Evolutionary conservation across 306 rosid species (phyloP).

Genomic region (Ormosia emarginata): DNA sequence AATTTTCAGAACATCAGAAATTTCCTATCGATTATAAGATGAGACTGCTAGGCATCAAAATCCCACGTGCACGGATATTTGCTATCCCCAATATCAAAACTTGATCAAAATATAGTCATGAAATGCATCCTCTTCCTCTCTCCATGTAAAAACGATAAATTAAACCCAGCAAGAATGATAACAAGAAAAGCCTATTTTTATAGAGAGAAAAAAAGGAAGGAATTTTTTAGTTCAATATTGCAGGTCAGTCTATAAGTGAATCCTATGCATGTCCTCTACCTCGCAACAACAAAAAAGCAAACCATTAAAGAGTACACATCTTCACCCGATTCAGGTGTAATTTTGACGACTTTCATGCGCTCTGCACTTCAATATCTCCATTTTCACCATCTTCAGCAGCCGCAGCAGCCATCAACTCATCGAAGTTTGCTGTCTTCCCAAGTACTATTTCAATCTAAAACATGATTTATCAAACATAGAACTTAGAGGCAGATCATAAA

Average conservation of each 20-base stretch:
- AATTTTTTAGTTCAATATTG: too few species aligned
- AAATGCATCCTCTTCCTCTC: neutral
- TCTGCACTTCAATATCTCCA: slow-evolving; percentile 57
- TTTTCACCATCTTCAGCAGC: slow-evolving; percentile 54
- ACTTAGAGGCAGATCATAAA: neutral
- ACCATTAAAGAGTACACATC: slow-evolving; percentile 26
- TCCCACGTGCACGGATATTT: too few species aligned
- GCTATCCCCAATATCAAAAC: too few species aligned
- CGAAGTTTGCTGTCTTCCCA: slow-evolving; percentile 71
- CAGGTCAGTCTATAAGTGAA: neutral
- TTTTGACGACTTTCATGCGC: slow-evolving; percentile 14
- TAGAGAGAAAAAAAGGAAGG: too few species aligned
- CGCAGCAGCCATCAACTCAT: slow-evolving; percentile 74
- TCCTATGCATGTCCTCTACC: slow-evolving; percentile 4
- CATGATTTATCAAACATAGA: slow-evolving; percentile 9
- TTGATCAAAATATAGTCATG: too few species aligned
- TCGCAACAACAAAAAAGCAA: slow-evolving; percentile 27
- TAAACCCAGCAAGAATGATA: neutral
- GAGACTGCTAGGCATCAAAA: too few species aligned
- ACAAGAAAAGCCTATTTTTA: too few species aligned
- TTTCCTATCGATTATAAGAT: neutral
- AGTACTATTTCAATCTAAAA: slow-evolving; percentile 73
- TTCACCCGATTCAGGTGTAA: slow-evolving; percentile 4
- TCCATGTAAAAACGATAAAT: neutral
- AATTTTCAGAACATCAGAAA: neutral